Conservation (phyloP, 371 early-diverging fungal species). For the Chytridiales sp. region DNA sequence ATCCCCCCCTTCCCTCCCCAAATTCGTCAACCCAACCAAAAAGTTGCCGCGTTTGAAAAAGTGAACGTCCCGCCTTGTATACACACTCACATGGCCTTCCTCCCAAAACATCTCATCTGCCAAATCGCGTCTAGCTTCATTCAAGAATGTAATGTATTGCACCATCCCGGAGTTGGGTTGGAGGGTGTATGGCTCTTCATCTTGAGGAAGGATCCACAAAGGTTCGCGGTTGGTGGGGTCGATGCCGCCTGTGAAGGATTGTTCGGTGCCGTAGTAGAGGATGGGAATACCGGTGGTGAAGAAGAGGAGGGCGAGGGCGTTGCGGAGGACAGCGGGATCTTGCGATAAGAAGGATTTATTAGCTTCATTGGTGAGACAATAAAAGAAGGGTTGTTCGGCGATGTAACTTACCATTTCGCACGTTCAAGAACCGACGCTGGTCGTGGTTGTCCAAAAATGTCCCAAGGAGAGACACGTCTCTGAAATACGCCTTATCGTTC, state of each 20-base stretch:
- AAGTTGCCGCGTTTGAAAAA: background rate
- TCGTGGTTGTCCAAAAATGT: constrained; percentile 54
- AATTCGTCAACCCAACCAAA: background rate
- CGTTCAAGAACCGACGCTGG: constrained; percentile 35
- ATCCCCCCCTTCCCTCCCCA: background rate
- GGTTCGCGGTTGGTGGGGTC: constrained; percentile 46
- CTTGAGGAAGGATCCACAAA: constrained; percentile 35
- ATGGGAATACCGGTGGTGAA: constrained; percentile 43
- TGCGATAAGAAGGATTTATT: background rate
- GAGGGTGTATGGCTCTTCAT: no score
- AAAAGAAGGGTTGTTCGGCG: no score
- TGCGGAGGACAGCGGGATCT: constrained; percentile 35
- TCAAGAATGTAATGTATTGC: background rate
- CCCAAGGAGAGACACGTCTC: constrained; percentile 29
- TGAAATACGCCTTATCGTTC: constrained; percentile 15
- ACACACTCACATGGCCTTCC: background rate
- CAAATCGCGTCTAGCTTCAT: constrained; percentile 1
- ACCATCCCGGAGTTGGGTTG: background rate
- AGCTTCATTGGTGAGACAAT: background rate
- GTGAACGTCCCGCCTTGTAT: background rate
- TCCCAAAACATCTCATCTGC: background rate
- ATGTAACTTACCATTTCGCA: constrained; percentile 16
- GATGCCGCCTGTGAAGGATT: constrained; percentile 38
- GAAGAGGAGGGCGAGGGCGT: constrained; percentile 40
- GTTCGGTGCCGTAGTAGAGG: constrained; percentile 48